Evolutionary conservation across 768 basidiomycete species (phyloP), one percentile per base, ranked within the genome.

Genomic region (Leccinum truebloodii): DNA sequence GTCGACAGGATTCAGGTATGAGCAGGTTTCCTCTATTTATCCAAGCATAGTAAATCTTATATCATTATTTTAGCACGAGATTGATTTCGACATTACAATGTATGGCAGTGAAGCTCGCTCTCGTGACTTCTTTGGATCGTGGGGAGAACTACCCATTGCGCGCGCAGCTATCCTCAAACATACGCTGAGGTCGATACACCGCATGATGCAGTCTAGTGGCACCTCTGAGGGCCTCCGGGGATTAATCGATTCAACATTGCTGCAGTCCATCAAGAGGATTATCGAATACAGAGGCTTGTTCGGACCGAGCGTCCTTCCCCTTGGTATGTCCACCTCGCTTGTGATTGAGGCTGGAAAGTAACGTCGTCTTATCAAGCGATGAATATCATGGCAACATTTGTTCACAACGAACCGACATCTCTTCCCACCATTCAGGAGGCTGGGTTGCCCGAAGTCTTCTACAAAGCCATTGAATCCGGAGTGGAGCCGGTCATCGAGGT

Each of bases 361-460:
- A 70, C 65, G 18, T 35, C 37, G 6, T 22, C 57, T 4, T 35
- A 57, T 9, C 34, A 57, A 66, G 94, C 92, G 5, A 92, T 95
- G 79, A 94, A 95, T 72, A 89, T 95, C 69, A 93, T 97, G 88
- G 87, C 94, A 14, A 94, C 94, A 0, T 98, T 98, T 75, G 88
- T 98, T 9, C 96, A 99, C 79, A 99, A 98, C 65, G 97, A 99
- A 73, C 97, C 97, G 7, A 98, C 95, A 0, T 97, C 94, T 16
- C 78, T 99, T 59, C 79, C 86, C 2, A 88, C 96, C 57, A 90
- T 99, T 22, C 97, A 99, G 75, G 97, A 99, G 74, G 83, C 87
- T 28, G 86, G 89, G 6, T 75, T 99, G 3, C 97, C 97, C 1
- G 91, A 94, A 67, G 83, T 86, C 0, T 94, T 99, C 68, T 98